A percentile compares a stretch with the other conserved stretches of the same genome.
These are phyloP conservation scores for Papiliotrema laurentii DNA, from an alignment of 1,284 basidiomycete species.

Conservation along the genomic window DNA sequence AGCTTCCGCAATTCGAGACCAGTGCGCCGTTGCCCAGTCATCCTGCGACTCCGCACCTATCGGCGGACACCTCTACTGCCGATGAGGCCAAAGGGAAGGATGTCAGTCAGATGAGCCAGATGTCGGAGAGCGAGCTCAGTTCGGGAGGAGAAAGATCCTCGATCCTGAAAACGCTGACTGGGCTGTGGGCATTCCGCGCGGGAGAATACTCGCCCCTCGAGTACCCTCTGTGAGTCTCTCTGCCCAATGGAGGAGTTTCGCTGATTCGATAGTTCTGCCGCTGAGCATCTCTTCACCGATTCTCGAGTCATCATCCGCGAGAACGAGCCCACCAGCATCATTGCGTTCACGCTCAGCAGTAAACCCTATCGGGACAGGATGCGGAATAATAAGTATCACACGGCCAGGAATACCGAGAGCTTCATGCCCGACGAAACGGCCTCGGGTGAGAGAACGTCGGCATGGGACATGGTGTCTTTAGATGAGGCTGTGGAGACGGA, in stretches of 20 bases:
- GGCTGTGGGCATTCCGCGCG: slow-evolving; percentile 65
- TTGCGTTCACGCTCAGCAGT: slow-evolving; percentile 91
- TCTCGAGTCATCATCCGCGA: slow-evolving; percentile 93
- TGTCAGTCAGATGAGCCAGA: slow-evolving; percentile 34
- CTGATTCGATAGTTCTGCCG: slow-evolving; percentile 36
- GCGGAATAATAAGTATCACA: slow-evolving; percentile 55
- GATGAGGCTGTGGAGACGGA: slow-evolving; percentile 45
- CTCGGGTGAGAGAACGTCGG: slow-evolving; percentile 52
- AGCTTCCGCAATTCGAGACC: slow-evolving; percentile 47
- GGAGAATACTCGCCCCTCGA: slow-evolving; percentile 55
- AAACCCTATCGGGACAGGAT: slow-evolving; percentile 84
- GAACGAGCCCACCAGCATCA: slow-evolving; percentile 97
- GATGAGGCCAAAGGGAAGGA: slow-evolving; percentile 19
- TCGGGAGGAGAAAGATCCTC: slow-evolving; percentile 62
- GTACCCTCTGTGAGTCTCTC: slow-evolving; percentile 52
- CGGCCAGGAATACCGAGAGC: slow-evolving; percentile 41
- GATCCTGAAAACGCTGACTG: slow-evolving; percentile 79
- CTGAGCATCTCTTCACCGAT: slow-evolving; percentile 89
- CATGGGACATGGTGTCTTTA: slow-evolving; percentile 77
- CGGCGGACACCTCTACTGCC: slow-evolving; percentile 28
- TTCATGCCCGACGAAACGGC: slow-evolving; percentile 31
- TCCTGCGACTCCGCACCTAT: slow-evolving; percentile 39
- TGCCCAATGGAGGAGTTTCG: not conserved
- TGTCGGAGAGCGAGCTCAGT: slow-evolving; percentile 50
- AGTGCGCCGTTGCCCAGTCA: slow-evolving; percentile 45